These are phyloP conservation scores for Escallonia rubra DNA, from an alignment of 129 eudicot genomes.

Conservation along the genomic window DNA sequence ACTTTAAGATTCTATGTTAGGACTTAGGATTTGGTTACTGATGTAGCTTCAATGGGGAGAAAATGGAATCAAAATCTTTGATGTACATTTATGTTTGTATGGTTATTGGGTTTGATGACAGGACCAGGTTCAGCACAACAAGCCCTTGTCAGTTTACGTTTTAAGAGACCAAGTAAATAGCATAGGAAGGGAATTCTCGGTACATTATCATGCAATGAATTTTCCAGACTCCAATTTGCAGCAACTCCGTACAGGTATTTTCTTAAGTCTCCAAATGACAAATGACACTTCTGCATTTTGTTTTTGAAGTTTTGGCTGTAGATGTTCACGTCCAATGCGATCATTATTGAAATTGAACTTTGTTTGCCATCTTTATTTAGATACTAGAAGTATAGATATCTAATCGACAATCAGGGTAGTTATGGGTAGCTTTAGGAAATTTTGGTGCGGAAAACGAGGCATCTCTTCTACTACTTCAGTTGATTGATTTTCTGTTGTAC, in stretches of 20 bases:
- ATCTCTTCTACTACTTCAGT: neutral
- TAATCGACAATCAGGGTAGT: no score
- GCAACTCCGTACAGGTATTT: slow-evolving; percentile 5
- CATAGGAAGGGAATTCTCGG: slow-evolving; percentile 5
- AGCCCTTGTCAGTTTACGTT: slow-evolving; percentile 5
- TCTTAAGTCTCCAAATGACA: neutral
- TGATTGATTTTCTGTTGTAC: neutral
- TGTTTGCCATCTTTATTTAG: neutral
- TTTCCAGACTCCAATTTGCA: slow-evolving; percentile 5
- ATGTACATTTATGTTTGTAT: no score
- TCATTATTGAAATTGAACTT: neutral
- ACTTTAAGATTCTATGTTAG: neutral
- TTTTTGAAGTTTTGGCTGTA: no score
- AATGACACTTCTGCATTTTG: no score
- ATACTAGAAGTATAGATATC: no score
- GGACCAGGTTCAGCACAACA: slow-evolving; percentile 13
- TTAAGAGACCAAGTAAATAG: neutral
- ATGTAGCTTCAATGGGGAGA: neutral
- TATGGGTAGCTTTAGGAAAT: no score
- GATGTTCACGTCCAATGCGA: neutral
- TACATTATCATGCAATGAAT: neutral
- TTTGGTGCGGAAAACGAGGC: no score
- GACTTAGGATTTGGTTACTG: neutral
- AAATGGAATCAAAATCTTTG: neutral
- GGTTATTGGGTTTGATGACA: neutral